A percentile compares a stretch with the other conserved stretches of the same genome.
These are phyloP conservation scores for Sordariomycetes sp. DNA, from an alignment of 2,329 filamentous ascomycete species.

Conservation along the genomic window DNA sequence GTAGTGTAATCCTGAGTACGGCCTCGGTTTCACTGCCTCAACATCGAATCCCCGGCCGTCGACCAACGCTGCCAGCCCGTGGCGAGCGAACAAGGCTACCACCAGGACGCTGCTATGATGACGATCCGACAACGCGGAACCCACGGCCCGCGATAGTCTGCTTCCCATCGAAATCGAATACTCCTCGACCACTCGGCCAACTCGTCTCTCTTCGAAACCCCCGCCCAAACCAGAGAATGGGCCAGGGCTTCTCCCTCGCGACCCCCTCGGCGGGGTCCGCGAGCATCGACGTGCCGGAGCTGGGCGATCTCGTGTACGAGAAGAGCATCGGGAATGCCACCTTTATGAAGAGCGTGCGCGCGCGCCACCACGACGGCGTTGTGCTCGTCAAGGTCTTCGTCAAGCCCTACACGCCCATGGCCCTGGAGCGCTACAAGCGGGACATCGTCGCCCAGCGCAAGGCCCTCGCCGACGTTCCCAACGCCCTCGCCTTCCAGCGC, in stretches of 20 bases:
- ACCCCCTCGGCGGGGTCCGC: constrained; percentile 85
- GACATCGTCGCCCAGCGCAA: constrained; percentile 73
- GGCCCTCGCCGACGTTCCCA: constrained; percentile 71
- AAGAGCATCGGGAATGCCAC: constrained; percentile 82
- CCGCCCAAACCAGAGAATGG: constrained; percentile 47
- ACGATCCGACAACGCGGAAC: neutral
- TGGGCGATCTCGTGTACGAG: constrained; percentile 85
- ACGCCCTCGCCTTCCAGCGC: constrained; percentile 81
- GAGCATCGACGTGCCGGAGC: constrained; percentile 86
- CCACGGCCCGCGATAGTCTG: neutral
- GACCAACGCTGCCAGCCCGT: no score
- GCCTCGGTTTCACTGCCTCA: no score
- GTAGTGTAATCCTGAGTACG: no score
- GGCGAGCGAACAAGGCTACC: no score
- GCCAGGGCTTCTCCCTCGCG: constrained; percentile 90
- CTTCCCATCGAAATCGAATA: neutral
- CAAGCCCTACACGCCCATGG: constrained; percentile 78
- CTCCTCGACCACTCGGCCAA: neutral
- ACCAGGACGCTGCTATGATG: neutral
- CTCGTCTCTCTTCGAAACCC: neutral
- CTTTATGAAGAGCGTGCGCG: constrained; percentile 94
- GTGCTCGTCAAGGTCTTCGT: constrained; percentile 92
- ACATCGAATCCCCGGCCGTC: no score
- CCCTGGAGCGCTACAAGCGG: constrained; percentile 68
- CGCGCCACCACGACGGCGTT: constrained; percentile 78